phyloP scores from a whole-genome alignment of 2,329 filamentous ascomycete genomes.

The Dryadomyces quercus-mongolicae region DNA sequence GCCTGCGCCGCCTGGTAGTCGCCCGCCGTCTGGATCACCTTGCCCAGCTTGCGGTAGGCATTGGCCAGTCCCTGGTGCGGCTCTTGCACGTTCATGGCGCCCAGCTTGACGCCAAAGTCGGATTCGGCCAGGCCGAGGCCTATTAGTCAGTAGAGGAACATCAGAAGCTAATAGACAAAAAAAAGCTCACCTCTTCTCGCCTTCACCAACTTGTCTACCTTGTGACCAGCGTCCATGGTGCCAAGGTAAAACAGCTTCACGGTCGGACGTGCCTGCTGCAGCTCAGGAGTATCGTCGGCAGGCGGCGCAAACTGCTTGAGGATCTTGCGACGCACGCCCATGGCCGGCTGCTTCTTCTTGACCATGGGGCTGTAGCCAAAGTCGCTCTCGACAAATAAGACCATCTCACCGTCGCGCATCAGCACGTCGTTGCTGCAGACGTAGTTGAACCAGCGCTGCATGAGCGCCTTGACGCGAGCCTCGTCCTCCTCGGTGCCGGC shows the following conservation, averaged over 20 bases:
- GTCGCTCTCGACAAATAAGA: slow-evolving; percentile 97
- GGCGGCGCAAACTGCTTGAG: slow-evolving; percentile 97
- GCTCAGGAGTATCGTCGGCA: slow-evolving; percentile 90
- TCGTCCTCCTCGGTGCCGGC: slow-evolving; percentile 96
- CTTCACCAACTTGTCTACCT: slow-evolving; percentile 90
- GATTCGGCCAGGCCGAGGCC: slow-evolving; percentile 85
- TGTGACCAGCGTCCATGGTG: slow-evolving; percentile 94
- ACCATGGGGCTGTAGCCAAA: slow-evolving; percentile 96
- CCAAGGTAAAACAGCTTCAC: slow-evolving; percentile 95
- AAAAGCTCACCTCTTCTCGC: slow-evolving; percentile 60
- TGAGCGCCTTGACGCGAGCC: slow-evolving; percentile 68
- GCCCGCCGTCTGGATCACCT: slow-evolving; percentile 82
- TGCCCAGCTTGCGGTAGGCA: slow-evolving; percentile 90
- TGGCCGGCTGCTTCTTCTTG: slow-evolving; percentile 91
- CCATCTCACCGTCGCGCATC: slow-evolving; percentile 92
- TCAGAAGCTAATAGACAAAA: neutral
- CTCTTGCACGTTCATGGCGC: slow-evolving; percentile 78
- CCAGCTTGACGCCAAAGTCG: slow-evolving; percentile 84
- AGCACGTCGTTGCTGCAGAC: slow-evolving; percentile 86
- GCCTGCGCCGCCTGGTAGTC: slow-evolving; percentile 95
- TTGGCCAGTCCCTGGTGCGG: slow-evolving; percentile 77
- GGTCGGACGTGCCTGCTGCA: slow-evolving; percentile 76
- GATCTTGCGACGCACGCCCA: slow-evolving; percentile 86
- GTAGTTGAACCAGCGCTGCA: slow-evolving; percentile 93
- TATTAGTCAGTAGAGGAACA: slow-evolving; percentile 22